Evolutionary conservation across 345 rosid genomes (phyloP).

Genomic region (Schrenkiella parvula): DNA sequence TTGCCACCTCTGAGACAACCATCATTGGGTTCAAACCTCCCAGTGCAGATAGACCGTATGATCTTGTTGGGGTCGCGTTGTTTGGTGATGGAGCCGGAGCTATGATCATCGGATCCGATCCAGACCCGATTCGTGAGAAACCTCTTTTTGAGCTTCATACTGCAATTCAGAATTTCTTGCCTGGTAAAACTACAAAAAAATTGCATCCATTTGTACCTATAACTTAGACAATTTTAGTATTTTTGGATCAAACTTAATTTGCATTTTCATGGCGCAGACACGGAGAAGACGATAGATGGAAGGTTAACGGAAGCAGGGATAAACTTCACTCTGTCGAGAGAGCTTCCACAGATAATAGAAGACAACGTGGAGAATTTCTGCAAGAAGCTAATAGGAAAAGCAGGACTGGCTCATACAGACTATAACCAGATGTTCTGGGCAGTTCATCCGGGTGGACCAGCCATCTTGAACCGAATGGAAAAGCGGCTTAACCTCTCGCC

Average conservation of each 20-base stretch:
- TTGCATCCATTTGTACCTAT: background rate
- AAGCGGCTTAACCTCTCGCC: slow-evolving; percentile 70
- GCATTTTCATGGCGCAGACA: slow-evolving; percentile 49
- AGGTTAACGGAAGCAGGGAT: slow-evolving; percentile 88
- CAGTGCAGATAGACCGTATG: slow-evolving; percentile 76
- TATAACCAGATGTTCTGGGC: slow-evolving; percentile 91
- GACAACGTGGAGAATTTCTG: slow-evolving; percentile 86
- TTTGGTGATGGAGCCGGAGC: slow-evolving; percentile 97
- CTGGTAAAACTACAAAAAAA: slow-evolving; percentile 17
- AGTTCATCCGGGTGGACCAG: slow-evolving; percentile 99
- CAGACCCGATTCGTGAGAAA: slow-evolving; percentile 42
- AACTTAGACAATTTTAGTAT: background rate
- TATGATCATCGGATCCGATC: slow-evolving; percentile 73
- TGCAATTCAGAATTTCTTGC: slow-evolving; percentile 72
- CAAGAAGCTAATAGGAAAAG: slow-evolving; percentile 46
- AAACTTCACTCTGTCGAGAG: slow-evolving; percentile 80
- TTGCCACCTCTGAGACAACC: slow-evolving; percentile 90
- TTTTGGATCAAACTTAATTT: background rate
- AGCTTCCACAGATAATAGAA: slow-evolving; percentile 92
- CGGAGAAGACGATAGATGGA: slow-evolving; percentile 80
- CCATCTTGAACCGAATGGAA: slow-evolving; percentile 80
- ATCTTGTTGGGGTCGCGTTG: slow-evolving; percentile 92
- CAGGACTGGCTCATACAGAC: slow-evolving; percentile 42
- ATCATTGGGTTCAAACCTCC: slow-evolving; percentile 96
- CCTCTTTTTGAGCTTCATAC: slow-evolving; percentile 91